Evolutionary conservation across 305 asterid genomes (phyloP).

Genomic region (Solanum hybrid): DNA sequence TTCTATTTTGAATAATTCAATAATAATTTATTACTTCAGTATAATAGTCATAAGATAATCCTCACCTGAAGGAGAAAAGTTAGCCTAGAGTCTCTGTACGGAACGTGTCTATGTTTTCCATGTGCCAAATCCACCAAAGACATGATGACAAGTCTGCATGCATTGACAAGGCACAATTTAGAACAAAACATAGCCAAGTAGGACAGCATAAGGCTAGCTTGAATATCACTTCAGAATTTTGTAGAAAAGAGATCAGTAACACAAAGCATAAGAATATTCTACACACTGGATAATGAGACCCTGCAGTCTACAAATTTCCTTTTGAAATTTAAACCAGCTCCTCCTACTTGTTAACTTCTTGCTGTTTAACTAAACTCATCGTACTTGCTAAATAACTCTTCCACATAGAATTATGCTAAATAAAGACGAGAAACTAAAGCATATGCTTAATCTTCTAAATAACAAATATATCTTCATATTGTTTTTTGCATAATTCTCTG

Average conservation of each 20-base stretch:
- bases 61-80: constrained; percentile 93
- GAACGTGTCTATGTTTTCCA: constrained; percentile 77
- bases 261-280: background rate
- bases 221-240: background rate
- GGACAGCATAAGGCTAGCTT: background rate
- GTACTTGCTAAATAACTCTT: background rate
- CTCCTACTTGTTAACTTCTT: background rate
- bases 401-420: background rate
- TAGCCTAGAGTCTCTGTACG: constrained; percentile 83
- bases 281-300: background rate
- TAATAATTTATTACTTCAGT: constrained; percentile 1
- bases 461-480: background rate
- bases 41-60: constrained; percentile 6
- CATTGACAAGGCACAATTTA: constrained; percentile 6
- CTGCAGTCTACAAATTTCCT: background rate
- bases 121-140: constrained; percentile 82
- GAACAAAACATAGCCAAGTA: background rate
- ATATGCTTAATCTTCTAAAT: background rate
- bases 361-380: background rate
- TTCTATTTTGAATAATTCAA: constrained; percentile 9
- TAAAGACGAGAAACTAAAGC: background rate
- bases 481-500: background rate
- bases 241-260: background rate
- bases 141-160: constrained; percentile 68
- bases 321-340: background rate